These are phyloP conservation scores for Tulasnella sp. DNA, from an alignment of 768 basidiomycete species.

Conservation along the genomic window DNA sequence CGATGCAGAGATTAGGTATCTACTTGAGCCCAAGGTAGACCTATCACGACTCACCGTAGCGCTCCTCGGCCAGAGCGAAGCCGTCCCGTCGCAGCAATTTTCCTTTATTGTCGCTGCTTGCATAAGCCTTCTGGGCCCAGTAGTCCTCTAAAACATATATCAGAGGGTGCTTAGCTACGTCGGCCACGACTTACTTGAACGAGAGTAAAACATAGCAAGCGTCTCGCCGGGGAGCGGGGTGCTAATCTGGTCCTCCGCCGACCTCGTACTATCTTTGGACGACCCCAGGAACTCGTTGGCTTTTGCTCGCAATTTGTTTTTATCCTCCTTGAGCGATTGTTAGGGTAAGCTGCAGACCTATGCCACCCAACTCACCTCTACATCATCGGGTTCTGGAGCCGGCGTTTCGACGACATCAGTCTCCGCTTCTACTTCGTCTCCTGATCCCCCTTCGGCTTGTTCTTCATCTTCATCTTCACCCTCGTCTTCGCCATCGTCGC, in stretches of 20 bases:
- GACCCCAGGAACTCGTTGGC: conserved; percentile 67
- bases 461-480: conserved; percentile 44
- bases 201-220: conserved; percentile 78
- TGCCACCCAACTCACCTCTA: neutral
- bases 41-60: conserved; percentile 60
- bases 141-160: conserved; percentile 59
- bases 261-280: conserved; percentile 53
- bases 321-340: conserved; percentile 25
- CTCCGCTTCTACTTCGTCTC: conserved; percentile 39
- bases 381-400: conserved; percentile 34
- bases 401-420: neutral
- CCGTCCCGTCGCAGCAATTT: conserved; percentile 79
- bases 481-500: conserved; percentile 51
- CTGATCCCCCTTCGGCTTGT: conserved; percentile 38
- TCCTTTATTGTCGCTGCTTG: conserved; percentile 65
- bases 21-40: neutral
- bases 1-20: neutral
- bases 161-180: neutral
- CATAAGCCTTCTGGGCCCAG: conserved; percentile 76
- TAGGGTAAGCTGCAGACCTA: neutral
- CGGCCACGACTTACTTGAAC: conserved; percentile 61
- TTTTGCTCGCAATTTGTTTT: conserved; percentile 49
- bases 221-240: conserved; percentile 87
- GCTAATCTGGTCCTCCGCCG: conserved; percentile 71
- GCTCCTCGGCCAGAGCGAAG: conserved; percentile 72